A percentile compares a stretch with the other conserved stretches of the same genome.
Conservation (phyloP, 139 green algal genomes). For the Edaphochlamys debaryana region DNA sequence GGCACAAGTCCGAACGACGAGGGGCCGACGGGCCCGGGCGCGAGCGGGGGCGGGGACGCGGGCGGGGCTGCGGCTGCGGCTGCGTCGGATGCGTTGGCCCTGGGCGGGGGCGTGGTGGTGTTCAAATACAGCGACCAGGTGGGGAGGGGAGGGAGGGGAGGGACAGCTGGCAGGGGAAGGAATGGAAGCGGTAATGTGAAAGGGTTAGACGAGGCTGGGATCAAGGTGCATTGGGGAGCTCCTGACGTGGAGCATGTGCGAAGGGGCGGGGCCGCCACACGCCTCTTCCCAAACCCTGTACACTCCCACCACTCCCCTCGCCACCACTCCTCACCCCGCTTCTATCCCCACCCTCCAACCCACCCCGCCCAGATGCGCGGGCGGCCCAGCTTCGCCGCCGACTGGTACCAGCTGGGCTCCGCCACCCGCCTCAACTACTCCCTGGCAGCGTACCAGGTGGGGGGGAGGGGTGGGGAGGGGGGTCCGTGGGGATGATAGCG, state of each 20-base stretch:
- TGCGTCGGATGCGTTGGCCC: background rate
- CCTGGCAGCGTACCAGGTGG: slow-evolving; percentile 6
- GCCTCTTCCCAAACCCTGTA: no score
- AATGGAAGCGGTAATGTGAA: no score
- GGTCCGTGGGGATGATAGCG: background rate
- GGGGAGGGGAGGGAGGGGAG: background rate
- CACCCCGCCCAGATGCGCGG: slow-evolving; percentile 41
- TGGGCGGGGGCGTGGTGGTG: background rate
- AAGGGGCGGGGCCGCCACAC: no score
- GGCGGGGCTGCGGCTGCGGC: background rate
- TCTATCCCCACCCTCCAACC: no score
- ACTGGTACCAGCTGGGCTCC: slow-evolving; percentile 56
- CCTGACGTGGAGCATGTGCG: no score
- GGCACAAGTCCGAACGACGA: background rate
- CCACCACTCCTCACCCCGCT: no score
- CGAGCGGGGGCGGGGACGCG: background rate
- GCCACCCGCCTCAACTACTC: slow-evolving; percentile 43
- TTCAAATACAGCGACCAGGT: slow-evolving; percentile 43
- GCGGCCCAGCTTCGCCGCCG: slow-evolving; percentile 41
- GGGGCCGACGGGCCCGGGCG: background rate
- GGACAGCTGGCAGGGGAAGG: background rate
- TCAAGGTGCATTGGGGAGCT: no score
- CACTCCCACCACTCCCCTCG: no score
- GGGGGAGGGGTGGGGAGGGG: background rate
- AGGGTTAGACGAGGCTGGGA: no score